These are phyloP conservation scores for Blastomyces parvus DNA, from an alignment of 2,329 filamentous ascomycete genomes.

Conservation along the genomic window DNA sequence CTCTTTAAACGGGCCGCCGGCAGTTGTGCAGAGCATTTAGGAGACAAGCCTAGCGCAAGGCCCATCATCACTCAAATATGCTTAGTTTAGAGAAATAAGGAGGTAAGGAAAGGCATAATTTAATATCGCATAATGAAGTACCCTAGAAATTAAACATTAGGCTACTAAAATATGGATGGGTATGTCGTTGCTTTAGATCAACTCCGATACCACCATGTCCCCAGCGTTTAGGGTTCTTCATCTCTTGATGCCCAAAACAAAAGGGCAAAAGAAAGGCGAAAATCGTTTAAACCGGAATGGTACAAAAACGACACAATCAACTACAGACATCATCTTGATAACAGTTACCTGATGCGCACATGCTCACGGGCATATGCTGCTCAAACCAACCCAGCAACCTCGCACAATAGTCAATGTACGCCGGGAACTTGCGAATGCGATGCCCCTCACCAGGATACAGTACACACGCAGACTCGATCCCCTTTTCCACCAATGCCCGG, in stretches of 20 bases:
- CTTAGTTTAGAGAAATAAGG: not conserved
- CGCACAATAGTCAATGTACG: slow-evolving; percentile 2
- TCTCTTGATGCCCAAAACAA: not conserved
- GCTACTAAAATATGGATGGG: not conserved
- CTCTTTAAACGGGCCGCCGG: too few species aligned
- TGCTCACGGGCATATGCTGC: not conserved
- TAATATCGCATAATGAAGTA: not conserved
- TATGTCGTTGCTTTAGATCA: not conserved
- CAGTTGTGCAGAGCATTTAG: not conserved
- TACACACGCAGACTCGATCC: not conserved
- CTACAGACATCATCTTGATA: not conserved
- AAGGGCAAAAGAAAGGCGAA: not conserved
- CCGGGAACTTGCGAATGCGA: not conserved
- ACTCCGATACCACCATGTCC: too few species aligned
- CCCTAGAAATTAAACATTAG: not conserved
- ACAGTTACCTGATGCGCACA: not conserved
- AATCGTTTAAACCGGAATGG: not conserved
- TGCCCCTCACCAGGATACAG: not conserved
- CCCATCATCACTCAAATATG: not conserved
- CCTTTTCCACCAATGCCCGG: not conserved
- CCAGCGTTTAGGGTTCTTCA: not conserved
- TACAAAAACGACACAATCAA: not conserved
- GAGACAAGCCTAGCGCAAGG: not conserved
- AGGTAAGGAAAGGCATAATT: not conserved
- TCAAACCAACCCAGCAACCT: slow-evolving; percentile 3